Percentiles rank a stretch among this genome's conserved stretches.
These are phyloP conservation scores for Lachnum nothofagi DNA, from an alignment of 2,329 filamentous ascomycete species.

Conservation along the genomic window DNA sequence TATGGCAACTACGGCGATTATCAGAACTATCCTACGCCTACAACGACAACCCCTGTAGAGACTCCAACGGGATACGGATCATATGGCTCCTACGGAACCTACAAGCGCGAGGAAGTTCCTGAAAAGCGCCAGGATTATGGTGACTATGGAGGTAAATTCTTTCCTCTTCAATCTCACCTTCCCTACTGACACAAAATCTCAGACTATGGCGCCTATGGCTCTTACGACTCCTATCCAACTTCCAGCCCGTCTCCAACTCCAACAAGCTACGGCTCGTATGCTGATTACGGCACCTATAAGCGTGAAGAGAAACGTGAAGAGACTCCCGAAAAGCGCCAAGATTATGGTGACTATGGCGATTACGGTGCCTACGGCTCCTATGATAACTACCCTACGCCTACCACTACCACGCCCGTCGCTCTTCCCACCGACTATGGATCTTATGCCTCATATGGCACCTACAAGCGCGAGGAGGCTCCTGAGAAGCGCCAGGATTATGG, in stretches of 20 bases:
- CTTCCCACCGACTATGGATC: too few relatives aligned
- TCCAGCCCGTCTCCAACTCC: not conserved
- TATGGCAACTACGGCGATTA: constrained; percentile 1
- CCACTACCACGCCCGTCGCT: too few relatives aligned
- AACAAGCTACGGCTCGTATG: constrained; percentile 6
- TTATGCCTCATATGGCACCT: too few relatives aligned
- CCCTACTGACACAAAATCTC: not conserved
- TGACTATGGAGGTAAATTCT: constrained; percentile 4
- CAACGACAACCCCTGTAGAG: too few relatives aligned
- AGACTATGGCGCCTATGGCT: constrained; percentile 13
- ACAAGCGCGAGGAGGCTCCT: too few relatives aligned
- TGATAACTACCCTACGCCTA: too few relatives aligned
- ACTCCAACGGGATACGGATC: too few relatives aligned
- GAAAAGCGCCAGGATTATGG: too few relatives aligned
- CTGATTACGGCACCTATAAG: not conserved
- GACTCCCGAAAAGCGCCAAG: not conserved
- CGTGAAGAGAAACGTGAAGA: not conserved
- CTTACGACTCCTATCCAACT: not conserved
- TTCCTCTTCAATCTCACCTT: not conserved
- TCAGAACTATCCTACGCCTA: too few relatives aligned
- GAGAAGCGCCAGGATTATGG: too few relatives aligned
- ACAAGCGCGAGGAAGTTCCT: too few relatives aligned
- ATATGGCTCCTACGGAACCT: too few relatives aligned
- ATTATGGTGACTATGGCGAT: constrained; percentile 11
- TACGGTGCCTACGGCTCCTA: constrained; percentile 4